Base-by-base conservation (phyloP, 306 rosid genomes). In the Prunus fruticosa region DNA sequence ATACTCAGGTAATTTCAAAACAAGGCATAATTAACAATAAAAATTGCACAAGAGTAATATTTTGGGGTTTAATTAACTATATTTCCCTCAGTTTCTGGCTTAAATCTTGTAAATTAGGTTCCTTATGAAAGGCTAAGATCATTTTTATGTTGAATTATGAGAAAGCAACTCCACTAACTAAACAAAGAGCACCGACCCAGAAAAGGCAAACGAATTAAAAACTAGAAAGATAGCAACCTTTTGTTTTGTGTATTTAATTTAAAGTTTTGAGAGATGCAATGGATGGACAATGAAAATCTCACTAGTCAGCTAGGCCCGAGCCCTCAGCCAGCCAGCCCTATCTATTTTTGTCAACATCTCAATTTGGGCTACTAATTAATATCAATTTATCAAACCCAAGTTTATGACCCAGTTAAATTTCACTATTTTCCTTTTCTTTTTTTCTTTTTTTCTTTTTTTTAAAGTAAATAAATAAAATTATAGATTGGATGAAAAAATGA, bases 141-240 rank as follows among this genome's bases (percentile, higher is more conserved):
- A 1, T 38, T 38, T 38, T 38, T 7, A 38, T 38, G 9, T 38
- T 23, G 41, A 45, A 74, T 47, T 51, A 49, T 7, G 27, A 61
- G 49, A 61, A 46, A 64, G n/a, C 28, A 53, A 67, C 32, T 28
- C 74, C 80, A 73, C 77, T 61, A 74, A 30, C 10, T 5, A 25
- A 11, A 16, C n/a, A n/a, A 28, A 69, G 70, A 5, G 43, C 69
- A 78, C 76, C 70, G 75, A 47, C 76, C 34, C 27, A 25, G 23
- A 14, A 13, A 79, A 60, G 46, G n/a, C 8, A 32, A 41, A 27
- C 1, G 0, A 45, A 38, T 52, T 52, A 27, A 64, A 41, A 72
- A 72, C 61, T 11, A 43, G 11, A 79, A 73, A 67, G 75, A 67
- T 16, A 1, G 70, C 73, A 10, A 45, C 54, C 83, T 58, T 71